phyloP scores from a whole-genome alignment of 495 filamentous ascomycete genomes.

The Penicillium coprophilum region DNA sequence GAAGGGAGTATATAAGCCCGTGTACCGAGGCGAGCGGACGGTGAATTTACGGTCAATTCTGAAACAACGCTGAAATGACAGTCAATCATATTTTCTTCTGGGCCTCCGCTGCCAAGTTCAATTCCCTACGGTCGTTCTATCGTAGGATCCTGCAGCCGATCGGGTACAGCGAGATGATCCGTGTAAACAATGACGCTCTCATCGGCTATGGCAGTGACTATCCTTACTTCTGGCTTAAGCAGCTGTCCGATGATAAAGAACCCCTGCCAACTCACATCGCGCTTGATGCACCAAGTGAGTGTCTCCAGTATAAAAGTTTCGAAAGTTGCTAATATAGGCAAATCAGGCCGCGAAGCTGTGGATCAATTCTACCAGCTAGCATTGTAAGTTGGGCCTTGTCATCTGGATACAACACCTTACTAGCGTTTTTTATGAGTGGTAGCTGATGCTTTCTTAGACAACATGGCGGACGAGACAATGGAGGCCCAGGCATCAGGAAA shows the following conservation, averaged over 20 bases:
- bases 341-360: conserved; percentile 10
- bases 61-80: conserved; percentile 3
- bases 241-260: conserved; percentile 5
- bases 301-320: neutral
- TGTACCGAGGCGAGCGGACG: no score
- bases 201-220: conserved; percentile 20
- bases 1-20: neutral
- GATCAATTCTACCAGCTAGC: conserved; percentile 17
- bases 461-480: conserved; percentile 13
- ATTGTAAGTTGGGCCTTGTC: conserved; percentile 4
- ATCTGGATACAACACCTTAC: no score
- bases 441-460: neutral
- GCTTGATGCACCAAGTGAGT: conserved; percentile 15
- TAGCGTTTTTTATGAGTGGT: neutral
- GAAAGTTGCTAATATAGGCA: neutral
- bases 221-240: conserved; percentile 17
- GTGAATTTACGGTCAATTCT: no score
- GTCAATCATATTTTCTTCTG: conserved; percentile 19
- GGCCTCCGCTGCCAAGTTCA: conserved; percentile 5
- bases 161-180: conserved; percentile 16
- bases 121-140: conserved; percentile 9
- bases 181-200: neutral
- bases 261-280: conserved; percentile 9
- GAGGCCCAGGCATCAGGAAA: conserved; percentile 12
- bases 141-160: conserved; percentile 8